Evolutionary conservation across 164 flowering plant species (phyloP).

Genomic region (Platanus orientalis): DNA sequence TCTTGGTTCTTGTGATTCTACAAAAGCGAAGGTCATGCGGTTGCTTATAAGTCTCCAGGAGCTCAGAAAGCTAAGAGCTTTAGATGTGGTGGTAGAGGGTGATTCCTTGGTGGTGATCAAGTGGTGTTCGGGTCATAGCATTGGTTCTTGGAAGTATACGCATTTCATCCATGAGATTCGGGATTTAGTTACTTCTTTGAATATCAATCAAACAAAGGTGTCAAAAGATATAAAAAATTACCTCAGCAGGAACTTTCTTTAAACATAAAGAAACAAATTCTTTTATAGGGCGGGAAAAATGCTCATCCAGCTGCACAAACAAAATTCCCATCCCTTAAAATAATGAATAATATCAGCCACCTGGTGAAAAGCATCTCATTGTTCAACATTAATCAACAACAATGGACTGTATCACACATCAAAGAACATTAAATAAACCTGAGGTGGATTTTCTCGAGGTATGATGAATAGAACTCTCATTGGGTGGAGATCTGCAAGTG

Average conservation of each 20-base stretch:
- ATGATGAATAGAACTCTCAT: conserved; percentile 99
- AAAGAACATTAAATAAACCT: conserved; percentile 43
- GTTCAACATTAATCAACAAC: neutral
- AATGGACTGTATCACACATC: neutral
- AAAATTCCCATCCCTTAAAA: conserved; percentile 6
- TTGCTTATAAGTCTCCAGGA: too few species aligned
- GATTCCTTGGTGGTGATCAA: too few species aligned
- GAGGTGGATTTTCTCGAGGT: conserved; percentile 98
- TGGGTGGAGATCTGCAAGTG: conserved; percentile 96
- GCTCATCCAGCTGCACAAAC: conserved; percentile 86
- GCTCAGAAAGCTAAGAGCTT: too few species aligned
- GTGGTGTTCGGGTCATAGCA: too few species aligned
- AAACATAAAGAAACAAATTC: conserved; percentile 91
- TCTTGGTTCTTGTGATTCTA: too few species aligned
- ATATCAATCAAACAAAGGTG: too few species aligned
- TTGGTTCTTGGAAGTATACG: too few species aligned
- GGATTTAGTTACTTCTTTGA: too few species aligned
- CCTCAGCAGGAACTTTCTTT: conserved; percentile 90
- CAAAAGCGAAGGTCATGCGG: too few species aligned
- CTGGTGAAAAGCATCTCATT: neutral
- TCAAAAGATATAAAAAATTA: conserved; percentile 19
- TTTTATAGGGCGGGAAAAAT: conserved; percentile 95
- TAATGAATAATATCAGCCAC: neutral
- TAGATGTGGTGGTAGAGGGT: too few species aligned
- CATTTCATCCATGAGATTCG: too few species aligned